Percentiles rank a stretch among this genome's conserved stretches.
Evolutionary conservation across 1,284 basidiomycete species (phyloP).

Genomic region (Pseudozyma pruni): DNA sequence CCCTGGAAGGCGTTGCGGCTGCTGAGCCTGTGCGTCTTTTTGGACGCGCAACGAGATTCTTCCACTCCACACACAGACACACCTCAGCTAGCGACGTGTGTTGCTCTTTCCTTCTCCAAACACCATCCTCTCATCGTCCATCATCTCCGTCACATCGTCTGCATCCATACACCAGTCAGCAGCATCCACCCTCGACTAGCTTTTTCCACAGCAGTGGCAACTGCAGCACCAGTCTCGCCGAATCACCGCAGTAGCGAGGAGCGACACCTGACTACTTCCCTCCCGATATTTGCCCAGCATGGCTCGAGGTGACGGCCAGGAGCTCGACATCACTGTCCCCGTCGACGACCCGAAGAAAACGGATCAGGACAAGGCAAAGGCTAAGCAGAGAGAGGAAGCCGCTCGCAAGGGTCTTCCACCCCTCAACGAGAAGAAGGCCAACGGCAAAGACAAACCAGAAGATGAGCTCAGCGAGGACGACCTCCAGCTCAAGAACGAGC

Average conservation of each 20-base stretch:
- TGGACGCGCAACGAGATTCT: constrained; percentile 46
- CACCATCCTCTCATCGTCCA: not conserved
- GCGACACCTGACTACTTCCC: not conserved
- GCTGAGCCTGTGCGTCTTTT: constrained; percentile 4
- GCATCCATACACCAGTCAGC: not conserved
- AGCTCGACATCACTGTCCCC: constrained; percentile 51
- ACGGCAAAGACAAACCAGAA: constrained; percentile 73
- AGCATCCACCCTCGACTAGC: not conserved
- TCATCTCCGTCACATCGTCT: not conserved
- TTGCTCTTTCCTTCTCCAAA: constrained; percentile 15
- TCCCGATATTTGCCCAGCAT: constrained; percentile 21
- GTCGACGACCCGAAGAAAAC: constrained; percentile 47
- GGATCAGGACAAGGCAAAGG: constrained; percentile 49
- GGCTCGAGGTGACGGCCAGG: constrained; percentile 51
- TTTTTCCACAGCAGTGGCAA: not conserved
- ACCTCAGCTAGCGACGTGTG: constrained; percentile 18
- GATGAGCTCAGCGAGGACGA: constrained; percentile 91
- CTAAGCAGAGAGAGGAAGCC: constrained; percentile 49
- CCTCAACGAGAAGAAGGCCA: constrained; percentile 29
- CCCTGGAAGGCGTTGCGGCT: not conserved
- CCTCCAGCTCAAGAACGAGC: constrained; percentile 88
- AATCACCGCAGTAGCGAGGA: constrained; percentile 3
- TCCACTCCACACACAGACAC: constrained; percentile 22
- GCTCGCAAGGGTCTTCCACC: constrained; percentile 46
- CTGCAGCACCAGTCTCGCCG: not conserved